phyloP scores from a whole-genome alignment of 495 filamentous ascomycete genomes.

The Darksidea phi region DNA sequence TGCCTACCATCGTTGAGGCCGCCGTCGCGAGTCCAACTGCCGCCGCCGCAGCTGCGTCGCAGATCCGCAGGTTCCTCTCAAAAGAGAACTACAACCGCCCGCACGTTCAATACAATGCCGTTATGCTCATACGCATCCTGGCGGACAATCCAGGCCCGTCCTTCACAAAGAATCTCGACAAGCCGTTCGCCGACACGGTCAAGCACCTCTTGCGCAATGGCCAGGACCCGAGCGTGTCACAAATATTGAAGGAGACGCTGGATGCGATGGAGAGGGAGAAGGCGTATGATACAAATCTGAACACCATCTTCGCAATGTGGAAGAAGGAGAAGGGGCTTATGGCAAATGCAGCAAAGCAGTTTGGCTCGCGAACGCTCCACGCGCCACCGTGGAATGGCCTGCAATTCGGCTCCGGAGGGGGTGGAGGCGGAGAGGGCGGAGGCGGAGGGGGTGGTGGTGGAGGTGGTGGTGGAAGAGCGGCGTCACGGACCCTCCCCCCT shows the following conservation, averaged over 20 bases:
- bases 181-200: slow-evolving; percentile 70
- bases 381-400: slow-evolving; percentile 33
- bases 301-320: slow-evolving; percentile 76
- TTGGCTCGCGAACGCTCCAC: slow-evolving; percentile 28
- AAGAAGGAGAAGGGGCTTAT: slow-evolving; percentile 68
- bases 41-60: slow-evolving; percentile 69
- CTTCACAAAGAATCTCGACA: slow-evolving; percentile 83
- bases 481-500: slow-evolving; percentile 59
- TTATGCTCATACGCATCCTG: slow-evolving; percentile 94
- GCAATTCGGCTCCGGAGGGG: neutral
- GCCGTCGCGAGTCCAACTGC: slow-evolving; percentile 89
- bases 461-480: slow-evolving; percentile 38
- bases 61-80: slow-evolving; percentile 78
- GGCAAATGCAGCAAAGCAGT: slow-evolving; percentile 27
- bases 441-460: neutral
- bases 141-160: slow-evolving; percentile 85
- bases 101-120: slow-evolving; percentile 86
- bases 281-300: slow-evolving; percentile 68
- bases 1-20: slow-evolving; percentile 91
- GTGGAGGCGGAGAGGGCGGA: neutral
- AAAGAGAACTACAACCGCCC: slow-evolving; percentile 62
- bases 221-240: slow-evolving; percentile 71
- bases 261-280: slow-evolving; percentile 69
- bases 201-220: slow-evolving; percentile 74
- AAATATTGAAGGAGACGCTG: slow-evolving; percentile 83